Evolutionary conservation across 202 grass and related monocot species (phyloP).

Genomic region (Hordeum pubiflorum): DNA sequence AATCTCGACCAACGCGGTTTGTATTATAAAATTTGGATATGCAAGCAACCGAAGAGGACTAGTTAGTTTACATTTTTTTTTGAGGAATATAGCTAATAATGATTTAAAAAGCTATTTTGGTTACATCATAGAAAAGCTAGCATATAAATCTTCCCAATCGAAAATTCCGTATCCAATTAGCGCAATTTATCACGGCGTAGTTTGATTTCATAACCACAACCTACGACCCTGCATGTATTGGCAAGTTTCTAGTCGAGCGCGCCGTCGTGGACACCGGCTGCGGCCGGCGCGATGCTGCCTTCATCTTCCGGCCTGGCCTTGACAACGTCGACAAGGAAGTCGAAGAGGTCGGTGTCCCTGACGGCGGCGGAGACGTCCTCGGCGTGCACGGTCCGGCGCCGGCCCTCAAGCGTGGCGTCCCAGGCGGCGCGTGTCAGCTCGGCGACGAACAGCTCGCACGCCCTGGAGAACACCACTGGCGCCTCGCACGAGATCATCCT

Average conservation of each 20-base stretch:
- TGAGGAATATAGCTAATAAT: no score
- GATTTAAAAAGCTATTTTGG: no score
- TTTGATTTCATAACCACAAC: background rate
- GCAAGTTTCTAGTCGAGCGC: background rate
- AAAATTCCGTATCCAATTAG: background rate
- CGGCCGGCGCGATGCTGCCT: background rate
- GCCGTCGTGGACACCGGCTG: background rate
- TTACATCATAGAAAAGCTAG: no score
- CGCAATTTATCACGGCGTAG: background rate
- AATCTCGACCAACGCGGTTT: no score
- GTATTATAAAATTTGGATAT: no score
- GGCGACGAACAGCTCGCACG: constrained; percentile 60
- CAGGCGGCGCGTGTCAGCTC: constrained; percentile 53
- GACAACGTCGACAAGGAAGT: constrained; percentile 56
- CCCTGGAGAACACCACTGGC: constrained; percentile 56
- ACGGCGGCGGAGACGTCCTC: constrained; percentile 49
- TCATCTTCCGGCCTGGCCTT: background rate
- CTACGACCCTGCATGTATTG: background rate
- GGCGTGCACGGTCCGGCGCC: constrained; percentile 44
- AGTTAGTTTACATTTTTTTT: no score
- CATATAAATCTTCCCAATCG: no score
- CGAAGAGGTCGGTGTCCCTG: constrained; percentile 41
- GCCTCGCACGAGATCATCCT: constrained; percentile 70
- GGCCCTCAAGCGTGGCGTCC: constrained; percentile 31
- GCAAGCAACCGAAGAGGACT: no score